Evolutionary conservation across 768 basidiomycete species (phyloP), one percentile per base, ranked within the genome.

Genomic region (Tephrocybe sp.): DNA sequence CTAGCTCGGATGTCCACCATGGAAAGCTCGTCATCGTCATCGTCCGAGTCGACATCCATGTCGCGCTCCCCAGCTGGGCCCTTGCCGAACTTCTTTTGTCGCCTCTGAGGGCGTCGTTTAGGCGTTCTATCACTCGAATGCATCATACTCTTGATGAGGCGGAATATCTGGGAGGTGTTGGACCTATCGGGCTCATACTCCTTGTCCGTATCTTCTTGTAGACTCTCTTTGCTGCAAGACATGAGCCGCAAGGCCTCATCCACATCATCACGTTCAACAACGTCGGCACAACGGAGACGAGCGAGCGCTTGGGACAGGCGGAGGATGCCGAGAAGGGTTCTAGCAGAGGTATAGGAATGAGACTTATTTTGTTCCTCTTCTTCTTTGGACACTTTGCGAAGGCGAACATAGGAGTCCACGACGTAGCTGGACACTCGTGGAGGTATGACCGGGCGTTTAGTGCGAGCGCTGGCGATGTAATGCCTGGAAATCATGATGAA

Each of bases 231-330:
- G 72, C 90, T 93, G 59, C 90, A 93, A 53, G 94, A 93, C 95
- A 99, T 98, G 54, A 99, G 74, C 33, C 97, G 85, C 55, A 99
- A 75, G 2, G 97, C 97, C 70, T 98, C 97, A 63, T 98, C 94
- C 11, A 99, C 94, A 64, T 99, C 97, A 33, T 80, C 78, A 50
- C 86, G 83, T 43, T 85, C 85, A 34, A 98, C 97, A 2, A 73
- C 72, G 61, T 88, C 83, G 45, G 89, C 81, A 72, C 87, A 92
- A 32, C 96, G 86, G 23, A 99, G 77, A 15, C 97, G 88, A 0
- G 97, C 95, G 37, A 96, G 85, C 0, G 95, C 94, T 67, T 99
- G 97, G 0, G 96, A 83, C 28, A 99, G 84, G 54, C 97, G 93
- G 3, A 99, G 80, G 41, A 98, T 86, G 46, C 91, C 97, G 32